A percentile compares a stretch with the other conserved stretches of the same genome.
phyloP scores from a whole-genome alignment of 73 alveolate genomes.

The Paramecium sexaurelia region DNA sequence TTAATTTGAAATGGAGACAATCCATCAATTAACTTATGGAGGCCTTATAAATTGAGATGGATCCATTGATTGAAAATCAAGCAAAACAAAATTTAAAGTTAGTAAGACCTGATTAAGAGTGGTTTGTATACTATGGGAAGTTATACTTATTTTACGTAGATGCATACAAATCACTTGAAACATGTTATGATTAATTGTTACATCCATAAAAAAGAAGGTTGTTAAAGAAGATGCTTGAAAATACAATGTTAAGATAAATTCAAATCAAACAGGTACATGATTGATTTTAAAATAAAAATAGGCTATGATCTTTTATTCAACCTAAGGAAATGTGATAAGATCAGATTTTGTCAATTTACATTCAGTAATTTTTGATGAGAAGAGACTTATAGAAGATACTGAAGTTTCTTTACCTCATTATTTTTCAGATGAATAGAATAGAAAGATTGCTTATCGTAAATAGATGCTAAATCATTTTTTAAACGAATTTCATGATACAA shows the following conservation, averaged over 20 bases:
- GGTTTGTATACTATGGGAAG: conserved; percentile 63
- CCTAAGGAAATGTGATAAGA: conserved; percentile 16
- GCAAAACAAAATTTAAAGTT: conserved; percentile 21
- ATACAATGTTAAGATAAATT: conserved; percentile 84
- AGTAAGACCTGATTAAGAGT: conserved; percentile 58
- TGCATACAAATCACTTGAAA: conserved; percentile 82
- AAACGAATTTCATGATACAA: conserved; percentile 75
- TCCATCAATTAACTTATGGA: conserved; percentile 49
- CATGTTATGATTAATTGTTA: conserved; percentile 97
- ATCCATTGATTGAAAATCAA: neutral
- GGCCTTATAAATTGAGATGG: neutral
- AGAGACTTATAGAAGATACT: conserved; percentile 85
- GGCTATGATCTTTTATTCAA: neutral
- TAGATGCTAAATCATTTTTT: conserved; percentile 79
- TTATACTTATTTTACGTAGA: conserved; percentile 53
- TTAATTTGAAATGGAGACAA: neutral
- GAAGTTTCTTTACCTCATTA: conserved; percentile 95
- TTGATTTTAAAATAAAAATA: conserved; percentile 79
- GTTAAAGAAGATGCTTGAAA: conserved; percentile 93
- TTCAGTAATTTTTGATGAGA: conserved; percentile 88
- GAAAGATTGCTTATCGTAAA: conserved; percentile 72
- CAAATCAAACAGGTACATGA: conserved; percentile 90
- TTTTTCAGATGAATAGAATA: conserved; percentile 80
- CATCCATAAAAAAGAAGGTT: conserved; percentile 98
- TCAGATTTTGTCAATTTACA: conserved; percentile 75